These are phyloP conservation scores for Chionographis japonica DNA, from an alignment of 106 monocot species.

Conservation along the genomic window DNA sequence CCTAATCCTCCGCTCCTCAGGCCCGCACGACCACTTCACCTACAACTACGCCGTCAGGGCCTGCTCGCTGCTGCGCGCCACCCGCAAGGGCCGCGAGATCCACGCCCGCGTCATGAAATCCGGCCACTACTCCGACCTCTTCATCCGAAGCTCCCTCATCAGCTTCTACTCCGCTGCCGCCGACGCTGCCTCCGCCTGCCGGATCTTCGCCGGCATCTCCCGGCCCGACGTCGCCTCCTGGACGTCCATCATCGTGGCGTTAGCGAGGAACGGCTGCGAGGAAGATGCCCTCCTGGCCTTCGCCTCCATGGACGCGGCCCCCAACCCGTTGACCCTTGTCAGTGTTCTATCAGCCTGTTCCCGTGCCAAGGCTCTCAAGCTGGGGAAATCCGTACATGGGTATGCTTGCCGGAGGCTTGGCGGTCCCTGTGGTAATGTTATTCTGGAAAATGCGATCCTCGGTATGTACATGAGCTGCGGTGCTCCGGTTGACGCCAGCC, in stretches of 20 bases:
- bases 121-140: constrained; percentile 37
- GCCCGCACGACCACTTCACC: constrained; percentile 26
- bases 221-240: constrained; percentile 37
- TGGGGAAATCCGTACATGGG: constrained; percentile 43
- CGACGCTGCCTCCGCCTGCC: constrained; percentile 9
- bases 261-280: constrained; percentile 22
- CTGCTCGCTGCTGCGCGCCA: constrained; percentile 11
- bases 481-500: neutral
- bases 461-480: neutral
- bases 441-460: neutral
- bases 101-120: constrained; percentile 32
- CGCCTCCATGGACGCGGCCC: constrained; percentile 21
- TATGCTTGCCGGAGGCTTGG: constrained; percentile 18
- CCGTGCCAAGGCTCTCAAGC: neutral
- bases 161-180: constrained; percentile 28
- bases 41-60: constrained; percentile 38
- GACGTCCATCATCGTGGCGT: constrained; percentile 34
- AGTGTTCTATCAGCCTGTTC: constrained; percentile 37
- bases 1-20: constrained; percentile 5
- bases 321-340: constrained; percentile 47
- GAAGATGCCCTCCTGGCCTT: constrained; percentile 31
- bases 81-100: constrained; percentile 21
- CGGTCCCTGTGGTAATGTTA: neutral
- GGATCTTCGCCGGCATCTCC: constrained; percentile 17
- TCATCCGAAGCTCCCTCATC: constrained; percentile 37